phyloP scores from a whole-genome alignment of 1,139 yeast genomes.

The Sporopachydermia cereana region DNA sequence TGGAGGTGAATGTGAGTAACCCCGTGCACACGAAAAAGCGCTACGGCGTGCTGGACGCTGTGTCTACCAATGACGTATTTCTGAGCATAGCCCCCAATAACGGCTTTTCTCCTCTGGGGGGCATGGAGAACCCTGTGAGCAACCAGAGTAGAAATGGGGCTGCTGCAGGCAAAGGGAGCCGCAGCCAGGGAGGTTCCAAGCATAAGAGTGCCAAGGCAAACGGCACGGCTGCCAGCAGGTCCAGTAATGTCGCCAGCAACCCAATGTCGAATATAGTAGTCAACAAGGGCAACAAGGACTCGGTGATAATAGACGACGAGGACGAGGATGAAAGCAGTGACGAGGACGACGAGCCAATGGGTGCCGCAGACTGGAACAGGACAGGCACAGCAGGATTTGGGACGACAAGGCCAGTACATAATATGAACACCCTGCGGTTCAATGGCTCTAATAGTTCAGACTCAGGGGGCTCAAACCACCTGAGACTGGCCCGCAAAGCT shows the following conservation, averaged over 20 bases:
- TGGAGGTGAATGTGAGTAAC: neutral
- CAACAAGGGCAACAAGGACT: constrained; percentile 11
- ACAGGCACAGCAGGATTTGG: no score
- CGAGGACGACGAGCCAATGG: constrained; percentile 16
- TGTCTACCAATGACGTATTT: constrained; percentile 83
- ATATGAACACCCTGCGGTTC: no score
- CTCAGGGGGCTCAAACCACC: no score
- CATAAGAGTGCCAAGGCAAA: constrained; percentile 8
- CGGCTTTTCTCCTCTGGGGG: constrained; percentile 13
- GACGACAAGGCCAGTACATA: no score
- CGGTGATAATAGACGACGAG: constrained; percentile 8
- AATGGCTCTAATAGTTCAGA: no score
- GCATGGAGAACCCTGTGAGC: constrained; percentile 12
- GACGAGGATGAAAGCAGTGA: constrained; percentile 18
- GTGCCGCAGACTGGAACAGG: no score
- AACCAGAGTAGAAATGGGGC: constrained; percentile 8
- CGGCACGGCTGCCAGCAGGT: constrained; percentile 8
- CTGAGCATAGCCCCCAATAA: constrained; percentile 19
- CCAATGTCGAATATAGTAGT: constrained; percentile 7
- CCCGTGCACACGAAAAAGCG: neutral
- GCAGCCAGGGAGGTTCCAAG: neutral
- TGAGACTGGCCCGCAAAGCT: no score
- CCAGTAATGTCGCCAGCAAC: constrained; percentile 11
- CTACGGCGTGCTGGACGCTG: constrained; percentile 45
- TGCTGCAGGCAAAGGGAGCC: neutral